Percentiles rank a stretch among this genome's conserved stretches.
Conservation (phyloP, 306 rosid species). For the Sindora glabra region DNA sequence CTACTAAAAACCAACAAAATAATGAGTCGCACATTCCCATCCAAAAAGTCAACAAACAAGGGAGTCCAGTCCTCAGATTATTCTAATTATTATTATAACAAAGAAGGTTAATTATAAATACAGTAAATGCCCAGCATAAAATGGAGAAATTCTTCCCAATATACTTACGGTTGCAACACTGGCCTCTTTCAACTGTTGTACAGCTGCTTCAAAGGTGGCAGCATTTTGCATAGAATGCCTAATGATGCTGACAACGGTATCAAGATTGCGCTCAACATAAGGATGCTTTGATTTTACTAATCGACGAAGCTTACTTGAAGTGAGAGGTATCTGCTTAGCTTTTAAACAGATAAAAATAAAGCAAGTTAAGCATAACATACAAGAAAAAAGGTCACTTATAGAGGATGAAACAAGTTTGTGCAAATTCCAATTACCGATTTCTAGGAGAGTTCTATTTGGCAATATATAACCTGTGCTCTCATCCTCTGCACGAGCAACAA, state of each 20-base stretch:
- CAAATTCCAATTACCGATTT: conserved; percentile 57
- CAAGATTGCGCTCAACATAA: conserved; percentile 67
- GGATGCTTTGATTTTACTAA: conserved; percentile 57
- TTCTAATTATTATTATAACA: background rate
- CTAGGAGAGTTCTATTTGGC: conserved; percentile 78
- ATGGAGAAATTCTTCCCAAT: background rate
- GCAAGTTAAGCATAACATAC: background rate
- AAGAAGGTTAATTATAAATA: background rate
- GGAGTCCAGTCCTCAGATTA: too few species aligned
- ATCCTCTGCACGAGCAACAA: conserved; percentile 79
- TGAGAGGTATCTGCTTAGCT: conserved; percentile 92
- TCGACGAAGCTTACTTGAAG: conserved; percentile 50
- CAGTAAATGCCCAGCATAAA: background rate
- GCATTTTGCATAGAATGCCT: conserved; percentile 61
- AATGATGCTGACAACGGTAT: conserved; percentile 61
- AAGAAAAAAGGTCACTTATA: background rate
- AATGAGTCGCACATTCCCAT: too few species aligned
- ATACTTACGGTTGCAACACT: conserved; percentile 48
- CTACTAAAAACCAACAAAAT: too few species aligned
- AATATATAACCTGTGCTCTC: conserved; percentile 90
- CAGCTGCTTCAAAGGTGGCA: conserved; percentile 64
- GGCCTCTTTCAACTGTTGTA: conserved; percentile 45
- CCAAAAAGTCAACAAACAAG: too few species aligned
- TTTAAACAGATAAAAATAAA: conserved; percentile 20
- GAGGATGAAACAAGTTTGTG: conserved; percentile 6